Evolutionary conservation across 306 rosid genomes (phyloP).

Genomic region (Gastrolobium villosum): DNA sequence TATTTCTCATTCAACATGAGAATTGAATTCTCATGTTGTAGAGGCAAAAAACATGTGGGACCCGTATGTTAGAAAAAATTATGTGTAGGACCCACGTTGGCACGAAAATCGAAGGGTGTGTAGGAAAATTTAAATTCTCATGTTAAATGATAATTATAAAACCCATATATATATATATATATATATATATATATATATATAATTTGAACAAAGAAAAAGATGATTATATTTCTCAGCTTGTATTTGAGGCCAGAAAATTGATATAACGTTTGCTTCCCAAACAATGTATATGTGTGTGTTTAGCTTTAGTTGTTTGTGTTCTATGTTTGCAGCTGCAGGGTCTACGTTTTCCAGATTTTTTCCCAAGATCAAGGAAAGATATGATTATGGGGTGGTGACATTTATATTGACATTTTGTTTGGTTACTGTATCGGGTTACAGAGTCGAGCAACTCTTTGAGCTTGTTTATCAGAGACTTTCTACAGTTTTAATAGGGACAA

Average conservation of each 20-base stretch:
- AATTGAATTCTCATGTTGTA: too few relatives aligned
- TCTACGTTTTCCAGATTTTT: constrained; percentile 38
- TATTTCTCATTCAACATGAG: too few relatives aligned
- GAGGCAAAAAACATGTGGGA: too few relatives aligned
- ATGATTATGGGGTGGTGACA: constrained; percentile 77
- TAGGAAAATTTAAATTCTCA: too few relatives aligned
- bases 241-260: background rate
- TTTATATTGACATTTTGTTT: constrained; percentile 78
- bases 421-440: constrained; percentile 71
- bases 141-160: too few relatives aligned
- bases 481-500: constrained; percentile 66
- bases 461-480: constrained; percentile 66
- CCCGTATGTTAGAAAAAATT: too few relatives aligned
- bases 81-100: too few relatives aligned
- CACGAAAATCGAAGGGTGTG: too few relatives aligned
- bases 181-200: too few relatives aligned
- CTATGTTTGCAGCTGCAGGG: too few relatives aligned
- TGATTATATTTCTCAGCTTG: background rate
- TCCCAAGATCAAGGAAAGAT: constrained; percentile 69
- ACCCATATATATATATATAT: too few relatives aligned
- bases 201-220: background rate
- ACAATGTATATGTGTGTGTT: background rate
- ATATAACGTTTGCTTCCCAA: background rate
- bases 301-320: background rate
- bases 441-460: constrained; percentile 51